These are phyloP conservation scores for Phytophthora fragariae DNA, from an alignment of 352 stramenopile species.

Conservation along the genomic window DNA sequence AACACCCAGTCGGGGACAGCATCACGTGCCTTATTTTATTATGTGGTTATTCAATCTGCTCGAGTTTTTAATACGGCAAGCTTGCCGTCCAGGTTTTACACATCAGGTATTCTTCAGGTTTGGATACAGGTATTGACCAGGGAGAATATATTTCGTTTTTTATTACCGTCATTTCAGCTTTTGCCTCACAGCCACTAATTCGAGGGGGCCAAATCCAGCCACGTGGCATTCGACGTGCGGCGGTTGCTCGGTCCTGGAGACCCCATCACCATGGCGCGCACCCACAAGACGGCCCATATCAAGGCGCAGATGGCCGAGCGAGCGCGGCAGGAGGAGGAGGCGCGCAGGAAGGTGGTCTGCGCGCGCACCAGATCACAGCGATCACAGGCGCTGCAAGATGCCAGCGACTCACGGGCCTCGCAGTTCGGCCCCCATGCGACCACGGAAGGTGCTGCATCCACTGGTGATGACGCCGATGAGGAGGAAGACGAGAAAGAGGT, in stretches of 20 bases:
- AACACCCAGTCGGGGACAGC: no score
- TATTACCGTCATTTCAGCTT: no score
- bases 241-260: background rate
- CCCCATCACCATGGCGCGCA: conserved; percentile 1
- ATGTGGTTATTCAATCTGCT: no score
- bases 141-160: no score
- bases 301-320: conserved; percentile 3
- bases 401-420: background rate
- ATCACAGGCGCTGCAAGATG: background rate
- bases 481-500: background rate
- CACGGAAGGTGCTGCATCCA: background rate
- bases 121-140: no score
- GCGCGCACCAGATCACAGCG: background rate
- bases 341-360: background rate
- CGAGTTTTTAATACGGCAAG: no score
- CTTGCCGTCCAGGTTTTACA: no score
- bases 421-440: background rate
- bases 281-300: background rate
- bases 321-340: background rate
- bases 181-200: no score
- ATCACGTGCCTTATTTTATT: no score
- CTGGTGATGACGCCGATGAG: background rate
- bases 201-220: no score
- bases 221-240: no score
- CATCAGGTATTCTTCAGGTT: no score